Base-by-base conservation (phyloP, 2,329 filamentous ascomycete species). In the Paecilomyces variotii region DNA sequence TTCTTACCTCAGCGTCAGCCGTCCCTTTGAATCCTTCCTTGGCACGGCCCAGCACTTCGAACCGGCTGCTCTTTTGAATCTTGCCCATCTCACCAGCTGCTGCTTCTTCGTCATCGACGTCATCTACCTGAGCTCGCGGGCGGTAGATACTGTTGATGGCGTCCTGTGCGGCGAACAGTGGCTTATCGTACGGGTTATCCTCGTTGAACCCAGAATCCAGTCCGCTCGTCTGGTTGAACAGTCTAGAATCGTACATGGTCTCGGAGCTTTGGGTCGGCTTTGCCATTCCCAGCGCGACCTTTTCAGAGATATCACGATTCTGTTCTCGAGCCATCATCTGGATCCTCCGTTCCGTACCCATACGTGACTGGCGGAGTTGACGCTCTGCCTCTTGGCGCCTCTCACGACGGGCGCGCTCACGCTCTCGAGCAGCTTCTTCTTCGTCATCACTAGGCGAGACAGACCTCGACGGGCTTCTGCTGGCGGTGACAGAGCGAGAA, bases 181-280 rank as follows among this genome's bases (percentile, higher is more conserved):
- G 94, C 76, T 97, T 97, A 74, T 97, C 94, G 77, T 97, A 99
- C 0, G 87, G 86, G 70, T 99, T 94, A 73, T 99, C 94, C 74
- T 99, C 94, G 74, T 99, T 99, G 82, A 97, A 91, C 0, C 93
- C 94, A 56, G 87, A 84, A 65, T 91, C 88, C 71, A 99, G 95
- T 0, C 94, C 94, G 66, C 89, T 92, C 4, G 87, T 88, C 76
- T 96, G 91, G 76, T 97, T 97, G 77, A 99, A 99, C 30, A 99
- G 78, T 49, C 94, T 83, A 1, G 91, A 95, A 77, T 99, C 94
- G 78, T 95, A 99, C 94, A 97, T 97, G 26, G 89, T 87, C 74
- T 99, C 94, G 57, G 88, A 88, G 55, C 87, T 89, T 71, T 94
- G 89, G 3, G 94, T 97, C 2, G 94, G 94, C 74, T 97, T 99